Evolutionary conservation across 306 rosid species (phyloP).

Genomic region (Cotoneaster glaucophyllus): DNA sequence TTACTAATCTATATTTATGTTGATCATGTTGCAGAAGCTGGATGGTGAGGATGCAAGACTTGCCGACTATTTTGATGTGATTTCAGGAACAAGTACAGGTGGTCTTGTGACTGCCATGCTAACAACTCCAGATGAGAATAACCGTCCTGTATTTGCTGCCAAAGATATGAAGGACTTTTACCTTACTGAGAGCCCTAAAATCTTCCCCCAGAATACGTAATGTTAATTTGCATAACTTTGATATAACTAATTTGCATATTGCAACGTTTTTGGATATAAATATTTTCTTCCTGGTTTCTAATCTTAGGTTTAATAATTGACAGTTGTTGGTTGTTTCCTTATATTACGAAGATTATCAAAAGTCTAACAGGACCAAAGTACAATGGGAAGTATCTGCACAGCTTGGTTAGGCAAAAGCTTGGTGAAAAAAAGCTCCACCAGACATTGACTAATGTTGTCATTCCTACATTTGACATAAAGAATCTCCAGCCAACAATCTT

Average conservation of each 20-base stretch:
- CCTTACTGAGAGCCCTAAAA: conserved; percentile 42
- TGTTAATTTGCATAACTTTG: neutral
- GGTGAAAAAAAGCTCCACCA: conserved; percentile 49
- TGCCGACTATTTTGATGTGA: conserved; percentile 60
- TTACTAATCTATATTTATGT: neutral
- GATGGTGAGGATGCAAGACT: conserved; percentile 57
- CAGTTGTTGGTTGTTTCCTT: conserved; percentile 21
- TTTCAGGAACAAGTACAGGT: conserved; percentile 63
- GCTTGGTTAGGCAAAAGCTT: conserved; percentile 39
- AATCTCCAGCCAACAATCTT: conserved; percentile 50
- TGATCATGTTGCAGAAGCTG: conserved; percentile 34
- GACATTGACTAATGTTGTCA: conserved; percentile 59
- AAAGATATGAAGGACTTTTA: conserved; percentile 58
- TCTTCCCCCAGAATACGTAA: conserved; percentile 49
- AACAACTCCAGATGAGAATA: conserved; percentile 48
- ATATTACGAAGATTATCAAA: conserved; percentile 6
- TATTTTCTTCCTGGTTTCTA: neutral
- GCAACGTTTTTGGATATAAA: neutral
- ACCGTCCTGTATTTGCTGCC: conserved; percentile 55
- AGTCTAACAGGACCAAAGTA: conserved; percentile 63
- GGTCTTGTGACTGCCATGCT: conserved; percentile 66
- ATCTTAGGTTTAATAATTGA: neutral
- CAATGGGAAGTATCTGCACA: conserved; percentile 58
- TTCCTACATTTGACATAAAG: conserved; percentile 54
- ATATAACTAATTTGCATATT: neutral